phyloP scores from a whole-genome alignment of 208 protist genomes.

The Crithidia mellificae region DNA sequence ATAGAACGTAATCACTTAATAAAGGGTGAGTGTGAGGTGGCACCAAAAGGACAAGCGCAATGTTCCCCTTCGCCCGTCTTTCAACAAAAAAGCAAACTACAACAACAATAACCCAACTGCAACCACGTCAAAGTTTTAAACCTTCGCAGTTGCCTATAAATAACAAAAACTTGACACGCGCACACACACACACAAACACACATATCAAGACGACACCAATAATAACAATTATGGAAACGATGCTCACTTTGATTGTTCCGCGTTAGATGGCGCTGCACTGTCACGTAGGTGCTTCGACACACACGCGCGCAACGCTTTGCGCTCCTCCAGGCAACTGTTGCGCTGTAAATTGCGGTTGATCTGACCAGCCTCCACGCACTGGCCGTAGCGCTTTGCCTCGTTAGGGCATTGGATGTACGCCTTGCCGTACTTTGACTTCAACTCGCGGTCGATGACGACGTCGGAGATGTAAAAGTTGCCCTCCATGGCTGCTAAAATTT shows the following conservation, averaged over 20 bases:
- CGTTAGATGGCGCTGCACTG: not conserved
- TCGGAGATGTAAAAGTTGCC: slow-evolving; percentile 89
- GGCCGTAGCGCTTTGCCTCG: slow-evolving; percentile 58
- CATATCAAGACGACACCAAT: too few species aligned
- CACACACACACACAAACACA: too few species aligned
- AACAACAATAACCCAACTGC: too few species aligned
- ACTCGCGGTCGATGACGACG: slow-evolving; percentile 58
- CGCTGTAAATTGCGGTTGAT: slow-evolving; percentile 69
- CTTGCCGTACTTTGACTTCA: slow-evolving; percentile 61
- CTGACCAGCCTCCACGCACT: slow-evolving; percentile 75
- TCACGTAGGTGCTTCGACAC: slow-evolving; percentile 45
- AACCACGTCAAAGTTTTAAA: too few species aligned
- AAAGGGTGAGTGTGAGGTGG: too few species aligned
- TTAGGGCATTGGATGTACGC: slow-evolving; percentile 59
- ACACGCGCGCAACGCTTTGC: slow-evolving; percentile 59
- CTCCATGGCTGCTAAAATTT: slow-evolving; percentile 59
- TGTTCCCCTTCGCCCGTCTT: too few species aligned
- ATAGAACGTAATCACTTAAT: too few species aligned
- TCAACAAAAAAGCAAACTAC: too few species aligned
- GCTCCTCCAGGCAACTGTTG: slow-evolving; percentile 60
- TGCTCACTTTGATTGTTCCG: not conserved
- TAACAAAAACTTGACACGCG: too few species aligned
- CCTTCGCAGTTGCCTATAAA: too few species aligned
- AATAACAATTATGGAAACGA: not conserved
- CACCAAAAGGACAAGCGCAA: too few species aligned